Evolutionary conservation across 257 asterid species (phyloP), one percentile per base, ranked within the genome.

Genomic region (Solanum tarijense): DNA sequence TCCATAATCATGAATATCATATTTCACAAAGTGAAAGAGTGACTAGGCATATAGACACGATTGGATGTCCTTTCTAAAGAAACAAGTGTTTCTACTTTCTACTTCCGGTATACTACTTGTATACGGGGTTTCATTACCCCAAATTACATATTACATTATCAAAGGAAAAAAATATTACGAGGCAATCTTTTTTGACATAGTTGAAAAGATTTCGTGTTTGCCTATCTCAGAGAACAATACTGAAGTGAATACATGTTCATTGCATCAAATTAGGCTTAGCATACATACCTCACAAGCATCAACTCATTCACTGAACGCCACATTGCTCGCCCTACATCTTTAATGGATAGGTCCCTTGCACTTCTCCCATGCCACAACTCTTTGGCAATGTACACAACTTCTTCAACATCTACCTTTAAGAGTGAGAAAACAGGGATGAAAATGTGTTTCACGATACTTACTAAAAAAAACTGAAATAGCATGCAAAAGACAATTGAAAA

Each of bases 281-380:
- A 48, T 21, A 31, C 87, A 48, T 90, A 96, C 99, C 99, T 96
- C 92, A 95, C 90, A 85, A 96, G 98, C 91, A 96, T 94, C 86
- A 96, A 91, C 86, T 95, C 99, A 43, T 94, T 94, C 88, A 94
- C 90, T 39, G 98, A 95, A 87, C 98, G 99, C 98, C 99, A 96
- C 98, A 97, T 96, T 88, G 94, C 98, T 89, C 98, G 98, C 39
- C 99, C 99, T 23, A 97, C 98, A 79, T 96, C 95, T 91, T 95
- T 96, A 48, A 90, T 89, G 7, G 94, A 90, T 85, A 90, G 92
- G 90, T 97, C 99, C 90, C 98, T 93, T 36, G 98, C 98, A 93
- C 99, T 95, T 90, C 98, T 95, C 83, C 98, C 96, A 87, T 90
- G 96, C 99, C 99, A 97, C 93, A 97, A 92, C 92, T 96, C 99